Percentiles rank a stretch among this genome's conserved stretches.
These are phyloP conservation scores for Crithidia bombi DNA, from an alignment of 208 protist species.

Conservation along the genomic window DNA sequence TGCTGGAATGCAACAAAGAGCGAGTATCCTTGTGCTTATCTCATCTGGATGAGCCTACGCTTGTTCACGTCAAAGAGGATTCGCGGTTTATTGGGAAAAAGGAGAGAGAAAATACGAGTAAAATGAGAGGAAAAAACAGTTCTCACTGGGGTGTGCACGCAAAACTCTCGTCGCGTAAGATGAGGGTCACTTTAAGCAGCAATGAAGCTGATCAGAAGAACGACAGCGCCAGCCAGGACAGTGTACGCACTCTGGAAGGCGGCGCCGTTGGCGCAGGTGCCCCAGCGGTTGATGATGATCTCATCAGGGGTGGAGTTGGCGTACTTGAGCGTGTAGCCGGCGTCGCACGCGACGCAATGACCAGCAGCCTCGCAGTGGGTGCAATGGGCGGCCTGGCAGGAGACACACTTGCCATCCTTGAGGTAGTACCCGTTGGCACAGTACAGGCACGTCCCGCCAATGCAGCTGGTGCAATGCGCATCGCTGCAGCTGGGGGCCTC, in stretches of 20 bases:
- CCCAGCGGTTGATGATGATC: conserved; percentile 10
- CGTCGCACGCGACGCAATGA: conserved; percentile 12
- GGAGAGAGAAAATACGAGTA: too few species aligned
- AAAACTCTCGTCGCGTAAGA: too few species aligned
- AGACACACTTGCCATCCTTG: conserved; percentile 18
- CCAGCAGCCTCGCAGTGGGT: neutral
- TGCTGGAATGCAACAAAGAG: too few species aligned
- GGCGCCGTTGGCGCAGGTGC: neutral
- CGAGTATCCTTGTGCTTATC: too few species aligned
- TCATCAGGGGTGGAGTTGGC: neutral
- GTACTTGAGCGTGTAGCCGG: conserved; percentile 1
- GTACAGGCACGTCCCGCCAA: conserved; percentile 1
- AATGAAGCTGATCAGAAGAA: neutral
- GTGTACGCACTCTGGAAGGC: neutral
- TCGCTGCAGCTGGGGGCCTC: neutral
- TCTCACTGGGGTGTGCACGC: too few species aligned
- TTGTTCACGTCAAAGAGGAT: too few species aligned
- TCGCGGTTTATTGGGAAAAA: too few species aligned
- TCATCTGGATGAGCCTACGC: too few species aligned
- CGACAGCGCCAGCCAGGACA: neutral
- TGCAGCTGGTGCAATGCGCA: conserved; percentile 15
- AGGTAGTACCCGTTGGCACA: conserved; percentile 11
- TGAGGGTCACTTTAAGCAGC: too few species aligned
- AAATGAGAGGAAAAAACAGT: too few species aligned
- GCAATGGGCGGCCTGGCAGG: conserved; percentile 15